A percentile compares a stretch with the other conserved stretches of the same genome.
These are phyloP conservation scores for Chlamydomonas schloesseri DNA, from an alignment of 139 green algal species.

Conservation along the genomic window DNA sequence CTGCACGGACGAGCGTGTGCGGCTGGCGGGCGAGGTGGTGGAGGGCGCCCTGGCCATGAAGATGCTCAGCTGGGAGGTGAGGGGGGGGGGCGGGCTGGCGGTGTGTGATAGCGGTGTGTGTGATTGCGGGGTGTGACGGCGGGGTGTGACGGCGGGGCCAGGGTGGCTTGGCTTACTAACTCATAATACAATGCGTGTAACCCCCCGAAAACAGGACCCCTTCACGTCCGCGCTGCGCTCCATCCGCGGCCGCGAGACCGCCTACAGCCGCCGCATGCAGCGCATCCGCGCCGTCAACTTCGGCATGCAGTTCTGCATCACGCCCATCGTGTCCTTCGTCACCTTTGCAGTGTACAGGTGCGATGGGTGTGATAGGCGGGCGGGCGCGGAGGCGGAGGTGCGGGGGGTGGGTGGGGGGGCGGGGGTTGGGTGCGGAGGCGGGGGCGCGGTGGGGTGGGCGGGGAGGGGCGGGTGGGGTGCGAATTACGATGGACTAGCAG, in stretches of 20 bases:
- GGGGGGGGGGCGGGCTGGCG: neutral
- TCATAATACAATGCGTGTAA: too few relatives aligned
- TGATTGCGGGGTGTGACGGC: too few relatives aligned
- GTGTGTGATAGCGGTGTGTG: too few relatives aligned
- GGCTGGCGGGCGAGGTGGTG: slow-evolving; percentile 72
- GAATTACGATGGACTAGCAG: too few relatives aligned
- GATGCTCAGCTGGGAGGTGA: slow-evolving; percentile 64
- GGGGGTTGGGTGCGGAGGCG: neutral
- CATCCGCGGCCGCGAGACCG: slow-evolving; percentile 55
- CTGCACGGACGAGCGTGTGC: slow-evolving; percentile 86
- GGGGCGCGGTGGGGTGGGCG: too few relatives aligned
- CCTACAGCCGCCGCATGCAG: slow-evolving; percentile 63
- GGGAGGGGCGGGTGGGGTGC: too few relatives aligned
- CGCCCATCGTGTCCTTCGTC: slow-evolving; percentile 75
- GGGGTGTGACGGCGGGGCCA: too few relatives aligned
- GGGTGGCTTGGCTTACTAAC: too few relatives aligned
- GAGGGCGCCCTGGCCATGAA: slow-evolving; percentile 84
- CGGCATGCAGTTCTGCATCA: slow-evolving; percentile 78
- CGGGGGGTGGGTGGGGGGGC: neutral
- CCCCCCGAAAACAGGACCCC: slow-evolving; percentile 37
- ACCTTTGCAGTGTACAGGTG: slow-evolving; percentile 75
- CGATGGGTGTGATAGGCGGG: neutral
- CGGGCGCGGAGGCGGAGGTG: too few relatives aligned
- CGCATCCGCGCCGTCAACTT: slow-evolving; percentile 80
- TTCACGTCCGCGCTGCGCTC: slow-evolving; percentile 6